Evolutionary conservation across 495 filamentous ascomycete genomes (phyloP), one percentile per base, ranked within the genome.

Genomic region (Jackrogersella minutella): DNA sequence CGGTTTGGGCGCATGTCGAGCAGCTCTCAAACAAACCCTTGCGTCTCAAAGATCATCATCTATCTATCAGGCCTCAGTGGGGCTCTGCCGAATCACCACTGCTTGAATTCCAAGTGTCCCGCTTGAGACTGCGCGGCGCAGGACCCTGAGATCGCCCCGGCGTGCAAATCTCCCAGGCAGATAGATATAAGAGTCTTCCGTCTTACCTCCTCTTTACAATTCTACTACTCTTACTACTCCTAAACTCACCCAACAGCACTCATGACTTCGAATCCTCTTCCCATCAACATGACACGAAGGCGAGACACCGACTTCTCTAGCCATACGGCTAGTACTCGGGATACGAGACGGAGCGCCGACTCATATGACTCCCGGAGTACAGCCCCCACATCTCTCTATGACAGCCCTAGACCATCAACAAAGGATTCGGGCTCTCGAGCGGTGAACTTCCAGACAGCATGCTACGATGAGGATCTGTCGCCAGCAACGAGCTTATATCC

Each of bases 341-440:
- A 82, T 64, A 87, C 85, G 30, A 85, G 85, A 51, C 81, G 84
- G 58, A 90, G 88, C 66, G 80, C 87, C 60, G 82, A 81, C 58
- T 91, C 90, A 24, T 83, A 86, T 61, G 82, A 77, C 9, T 91
- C 91, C 13, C 80, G 82, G 73, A 90, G 88, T 64, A 93, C 89
- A 4, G 85, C 84, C 11, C 86, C 88, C 26, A 93, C 90, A 13
- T 84, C 82, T 43, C 58, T 81, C 8, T 80, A 86, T 46, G 80
- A 88, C 72, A 90, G 88, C 71, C 79, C 82, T 14, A 76, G 78
- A 22, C 80, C 82, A 16, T 82, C 84, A 4, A 64, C 76, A 51
- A 83, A 88, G 62, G 74, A 74, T 3, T 76, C 79, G 49, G 74
- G 73, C 13, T 70, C 71, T 49, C 75, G 70, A 16, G 61, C 68